Conservation (phyloP, 495 filamentous ascomycete genomes). For the Lepidopterella palustris region DNA sequence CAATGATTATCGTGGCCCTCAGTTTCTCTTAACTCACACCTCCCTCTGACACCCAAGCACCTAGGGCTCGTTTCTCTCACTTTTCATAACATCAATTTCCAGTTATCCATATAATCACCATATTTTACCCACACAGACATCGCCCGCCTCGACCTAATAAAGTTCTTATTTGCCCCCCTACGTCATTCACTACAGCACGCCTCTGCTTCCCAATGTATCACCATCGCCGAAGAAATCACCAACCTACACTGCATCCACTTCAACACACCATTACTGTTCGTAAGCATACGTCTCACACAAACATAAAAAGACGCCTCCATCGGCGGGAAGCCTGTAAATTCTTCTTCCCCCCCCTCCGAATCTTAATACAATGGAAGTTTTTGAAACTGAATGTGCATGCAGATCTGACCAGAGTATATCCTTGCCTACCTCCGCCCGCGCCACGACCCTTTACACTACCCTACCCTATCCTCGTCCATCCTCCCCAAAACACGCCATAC, state of each 20-base stretch:
- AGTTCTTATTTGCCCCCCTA: conserved; percentile 36
- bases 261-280: conserved; percentile 25
- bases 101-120: no score
- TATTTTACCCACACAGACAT: not conserved
- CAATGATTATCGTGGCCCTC: no score
- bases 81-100: no score
- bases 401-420: not conserved
- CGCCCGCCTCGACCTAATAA: no score
- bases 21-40: no score
- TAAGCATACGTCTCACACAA: conserved; percentile 23
- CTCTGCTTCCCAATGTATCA: conserved; percentile 21
- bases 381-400: not conserved
- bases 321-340: not conserved
- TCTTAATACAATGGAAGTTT: not conserved
- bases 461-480: no score
- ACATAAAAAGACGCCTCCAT: not conserved
- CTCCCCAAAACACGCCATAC: not conserved
- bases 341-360: not conserved
- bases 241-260: conserved; percentile 26
- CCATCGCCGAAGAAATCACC: conserved; percentile 28
- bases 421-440: not conserved
- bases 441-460: no score
- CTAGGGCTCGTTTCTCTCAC: no score
- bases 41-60: no score
- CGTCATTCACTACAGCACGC: conserved; percentile 25